Base-by-base conservation (phyloP, 2,329 filamentous ascomycete species). In the Fusarium buharicum region DNA sequence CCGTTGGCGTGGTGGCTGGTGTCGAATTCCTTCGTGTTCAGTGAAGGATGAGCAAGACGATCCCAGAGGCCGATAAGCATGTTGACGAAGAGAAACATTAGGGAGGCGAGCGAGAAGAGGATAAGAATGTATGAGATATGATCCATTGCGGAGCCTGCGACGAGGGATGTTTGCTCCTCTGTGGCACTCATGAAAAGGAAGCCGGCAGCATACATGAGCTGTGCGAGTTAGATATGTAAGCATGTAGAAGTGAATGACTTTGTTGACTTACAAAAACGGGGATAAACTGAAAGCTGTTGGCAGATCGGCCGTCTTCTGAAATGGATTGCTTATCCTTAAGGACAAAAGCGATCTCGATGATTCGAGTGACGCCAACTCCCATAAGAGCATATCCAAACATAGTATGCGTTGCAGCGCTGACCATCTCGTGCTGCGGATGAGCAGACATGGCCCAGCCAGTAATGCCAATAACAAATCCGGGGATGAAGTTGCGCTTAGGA, bases 121-220 rank as follows among this genome's bases (percentile, higher is more conserved):
- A 98, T 93, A 22, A 99, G 83, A 36, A 98, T 87, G 75, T 98
- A 99, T 6, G 93, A 90, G 37, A 98, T 91, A 72, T 96, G 92
- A 22, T 93, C 93, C 70, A 98, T 88, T 56, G 88, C 84, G 0
- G 91, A 90, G 34, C 86, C 81, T 36, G 86, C 83, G 6, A 98
- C 81, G 2, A 97, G 81, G 18, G 82, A 72, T 91, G 98, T 97
- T 77, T 98, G 95, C 78, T 99, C 93, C 75, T 98, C 95, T 1
- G 93, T 98, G 14, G 95, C 94, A 28, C 92, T 91, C 93, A 98
- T 96, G 79, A 99, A 99, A 36, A 99, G 83, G 78, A 98, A 97
- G 2, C 95, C 95, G 4, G 93, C 90, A 6, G 93, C 93, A 71
- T 91, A 96, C 24, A 99, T 85, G 36, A 98, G 84, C 93, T 96